Conservation (phyloP, 2,329 filamentous ascomycete genomes). For the Pestalotiopsis sp. region DNA sequence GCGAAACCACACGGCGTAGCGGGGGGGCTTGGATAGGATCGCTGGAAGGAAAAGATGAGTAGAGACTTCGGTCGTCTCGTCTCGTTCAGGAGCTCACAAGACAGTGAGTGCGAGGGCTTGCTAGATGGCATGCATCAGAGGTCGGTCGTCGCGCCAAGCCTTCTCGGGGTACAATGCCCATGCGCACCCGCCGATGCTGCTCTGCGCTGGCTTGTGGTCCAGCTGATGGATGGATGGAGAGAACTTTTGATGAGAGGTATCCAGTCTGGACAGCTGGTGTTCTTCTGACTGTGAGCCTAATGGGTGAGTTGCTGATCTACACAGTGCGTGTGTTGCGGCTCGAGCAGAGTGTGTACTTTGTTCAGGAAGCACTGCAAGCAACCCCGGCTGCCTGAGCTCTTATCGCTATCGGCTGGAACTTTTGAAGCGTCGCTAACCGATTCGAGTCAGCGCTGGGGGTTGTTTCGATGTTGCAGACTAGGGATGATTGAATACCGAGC, state of each 20-base stretch:
- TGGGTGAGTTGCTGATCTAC: not conserved
- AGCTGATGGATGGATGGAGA: not conserved
- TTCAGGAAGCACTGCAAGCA: too few species aligned
- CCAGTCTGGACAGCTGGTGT: not conserved
- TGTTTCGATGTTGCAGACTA: not conserved
- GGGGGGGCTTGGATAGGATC: not conserved
- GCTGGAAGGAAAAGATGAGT: not conserved
- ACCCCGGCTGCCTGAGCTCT: not conserved
- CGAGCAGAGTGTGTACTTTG: not conserved
- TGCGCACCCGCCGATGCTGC: not conserved
- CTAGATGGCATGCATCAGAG: conserved; percentile 1
- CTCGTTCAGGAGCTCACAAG: conserved; percentile 9
- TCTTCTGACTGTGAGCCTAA: not conserved
- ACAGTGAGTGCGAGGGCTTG: not conserved
- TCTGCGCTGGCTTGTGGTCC: not conserved
- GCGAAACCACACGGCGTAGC: not conserved
- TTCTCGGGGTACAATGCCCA: not conserved
- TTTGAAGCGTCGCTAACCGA: not conserved
- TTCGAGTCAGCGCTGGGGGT: not conserved
- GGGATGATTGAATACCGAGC: too few species aligned
- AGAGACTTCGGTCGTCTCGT: not conserved
- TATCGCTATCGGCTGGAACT: conserved; percentile 5
- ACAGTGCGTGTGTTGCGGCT: not conserved
- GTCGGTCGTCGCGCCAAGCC: conserved; percentile 1
- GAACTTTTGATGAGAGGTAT: conserved; percentile 1